Percentiles rank a stretch among this genome's conserved stretches.
phyloP scores from a whole-genome alignment of 2,329 filamentous ascomycete species.

The Lecanicillium sp. region DNA sequence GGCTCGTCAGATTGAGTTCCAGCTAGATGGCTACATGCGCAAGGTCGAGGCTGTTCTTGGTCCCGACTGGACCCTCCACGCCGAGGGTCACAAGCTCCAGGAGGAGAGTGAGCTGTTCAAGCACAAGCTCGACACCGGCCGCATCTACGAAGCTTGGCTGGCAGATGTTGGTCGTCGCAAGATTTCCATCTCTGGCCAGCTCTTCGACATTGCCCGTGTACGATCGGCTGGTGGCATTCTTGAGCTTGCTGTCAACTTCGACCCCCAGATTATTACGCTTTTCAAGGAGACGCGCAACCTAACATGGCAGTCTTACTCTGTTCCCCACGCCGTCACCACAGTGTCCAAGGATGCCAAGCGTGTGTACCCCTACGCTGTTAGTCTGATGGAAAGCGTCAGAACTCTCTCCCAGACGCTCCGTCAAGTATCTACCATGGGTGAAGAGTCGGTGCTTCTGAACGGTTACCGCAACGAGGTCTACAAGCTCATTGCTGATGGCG shows the following conservation, averaged over 20 bases:
- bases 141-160: constrained; percentile 94
- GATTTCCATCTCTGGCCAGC: constrained; percentile 82
- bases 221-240: constrained; percentile 84
- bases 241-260: constrained; percentile 91
- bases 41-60: constrained; percentile 98
- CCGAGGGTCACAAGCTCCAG: constrained; percentile 90
- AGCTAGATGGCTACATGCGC: constrained; percentile 94
- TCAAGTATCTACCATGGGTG: constrained; percentile 76
- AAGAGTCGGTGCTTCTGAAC: constrained; percentile 80
- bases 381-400: constrained; percentile 96
- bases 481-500: constrained; percentile 72
- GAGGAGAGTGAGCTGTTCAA: constrained; percentile 89
- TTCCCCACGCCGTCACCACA: constrained; percentile 90
- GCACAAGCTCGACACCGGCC: constrained; percentile 88
- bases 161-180: constrained; percentile 83
- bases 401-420: constrained; percentile 85
- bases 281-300: constrained; percentile 99
- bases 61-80: constrained; percentile 87
- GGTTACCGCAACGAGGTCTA: constrained; percentile 92
- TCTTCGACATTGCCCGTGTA: constrained; percentile 85
- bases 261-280: constrained; percentile 90
- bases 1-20: constrained; percentile 93
- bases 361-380: constrained; percentile 96
- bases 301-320: constrained; percentile 88
- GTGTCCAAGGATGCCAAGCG: constrained; percentile 98